Evolutionary conservation across 176 grass and related monocot species (phyloP), one percentile per base, ranked within the genome.

Genomic region (Alloteropsis semialata): DNA sequence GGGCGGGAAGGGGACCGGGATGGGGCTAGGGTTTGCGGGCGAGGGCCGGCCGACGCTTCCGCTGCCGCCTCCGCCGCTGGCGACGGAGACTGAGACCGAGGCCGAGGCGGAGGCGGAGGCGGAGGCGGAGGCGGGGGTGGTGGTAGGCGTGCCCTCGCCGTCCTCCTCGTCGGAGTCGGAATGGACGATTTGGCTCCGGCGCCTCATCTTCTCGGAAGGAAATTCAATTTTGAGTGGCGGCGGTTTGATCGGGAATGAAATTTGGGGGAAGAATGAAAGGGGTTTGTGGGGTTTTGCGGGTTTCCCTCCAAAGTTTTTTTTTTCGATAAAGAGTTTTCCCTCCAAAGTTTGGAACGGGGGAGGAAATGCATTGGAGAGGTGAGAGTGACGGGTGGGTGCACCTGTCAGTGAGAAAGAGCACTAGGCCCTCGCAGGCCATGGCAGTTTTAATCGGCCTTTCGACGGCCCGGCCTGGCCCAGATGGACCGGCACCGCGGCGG

Each of bases 141-240:
- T 5, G 36, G 75, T 42, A 14, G 65, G 25, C n/a, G 43, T 55
- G 48, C 33, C 51, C 14, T 55, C 88, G 42, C 24, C 77, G 62
- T 81, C 86, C 10, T 86, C 88, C 15, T 89, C 82, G 44, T 93
- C 91, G 34, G 90, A 86, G 87, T 92, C 89, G 82, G 94, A 92
- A 78, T 77, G 63, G 85, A 90, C 28, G 49, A 92, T 50, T 39
- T 81, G 83, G 45, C 51, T 79, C 57, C 89, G 78, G 48, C 91
- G 91, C 79, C 75, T 49, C 92, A 88, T 93, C 49, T 21, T 73
- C 19, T 29, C 22, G 1, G 49, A 41, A 15, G 21, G 38, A 50
- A 44, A 43, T 67, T 58, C n/a, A n/a, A 57, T 1, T 69, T 76
- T 51, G n/a, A n/a, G n/a, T 1, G 46, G 24, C 24, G 64, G 71